A percentile compares a stretch with the other conserved stretches of the same genome.
Conservation (phyloP, 768 basidiomycete species). For the Pilatotrama ljubarskyi region DNA sequence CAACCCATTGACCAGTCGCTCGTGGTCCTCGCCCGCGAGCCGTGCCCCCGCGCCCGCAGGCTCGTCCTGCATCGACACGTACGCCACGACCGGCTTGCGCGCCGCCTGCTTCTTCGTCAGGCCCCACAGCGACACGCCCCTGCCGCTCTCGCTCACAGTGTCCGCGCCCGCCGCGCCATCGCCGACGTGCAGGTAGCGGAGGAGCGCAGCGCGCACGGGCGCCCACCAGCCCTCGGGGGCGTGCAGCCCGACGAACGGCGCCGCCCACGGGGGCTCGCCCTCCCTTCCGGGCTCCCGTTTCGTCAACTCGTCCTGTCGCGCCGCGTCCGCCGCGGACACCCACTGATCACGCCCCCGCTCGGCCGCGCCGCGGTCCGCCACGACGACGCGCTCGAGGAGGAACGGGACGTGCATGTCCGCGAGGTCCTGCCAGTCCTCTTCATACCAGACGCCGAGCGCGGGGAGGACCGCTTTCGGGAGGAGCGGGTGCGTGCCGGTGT, state of each 20-base stretch:
- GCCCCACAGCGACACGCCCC: slow-evolving; percentile 36
- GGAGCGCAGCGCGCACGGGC: slow-evolving; percentile 38
- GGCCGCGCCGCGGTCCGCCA: slow-evolving; percentile 77
- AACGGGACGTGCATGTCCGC: slow-evolving; percentile 67
- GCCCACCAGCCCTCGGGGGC: slow-evolving; percentile 67
- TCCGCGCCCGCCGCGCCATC: slow-evolving; percentile 45
- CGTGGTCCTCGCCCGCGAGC: slow-evolving; percentile 57
- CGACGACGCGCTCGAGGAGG: slow-evolving; percentile 70
- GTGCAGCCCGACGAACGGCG: slow-evolving; percentile 44
- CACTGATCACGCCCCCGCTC: slow-evolving; percentile 31
- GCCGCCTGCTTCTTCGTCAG: slow-evolving; percentile 21
- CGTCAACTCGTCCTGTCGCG: slow-evolving; percentile 16
- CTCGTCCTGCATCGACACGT: slow-evolving; percentile 64
- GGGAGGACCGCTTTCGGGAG: slow-evolving; percentile 36
- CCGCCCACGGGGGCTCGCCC: slow-evolving; percentile 43
- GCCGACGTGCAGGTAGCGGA: slow-evolving; percentile 37
- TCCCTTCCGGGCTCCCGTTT: slow-evolving; percentile 19
- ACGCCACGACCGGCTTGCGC: slow-evolving; percentile 57
- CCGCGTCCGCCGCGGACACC: not conserved
- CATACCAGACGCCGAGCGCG: slow-evolving; percentile 47
- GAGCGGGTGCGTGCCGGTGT: slow-evolving; percentile 64
- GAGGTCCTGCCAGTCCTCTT: slow-evolving; percentile 79
- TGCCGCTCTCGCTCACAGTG: slow-evolving; percentile 45
- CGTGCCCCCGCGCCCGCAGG: slow-evolving; percentile 42
- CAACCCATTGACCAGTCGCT: slow-evolving; percentile 59